phyloP scores from a whole-genome alignment of 2,329 filamentous ascomycete genomes.

The Aspergillus viridinutans region DNA sequence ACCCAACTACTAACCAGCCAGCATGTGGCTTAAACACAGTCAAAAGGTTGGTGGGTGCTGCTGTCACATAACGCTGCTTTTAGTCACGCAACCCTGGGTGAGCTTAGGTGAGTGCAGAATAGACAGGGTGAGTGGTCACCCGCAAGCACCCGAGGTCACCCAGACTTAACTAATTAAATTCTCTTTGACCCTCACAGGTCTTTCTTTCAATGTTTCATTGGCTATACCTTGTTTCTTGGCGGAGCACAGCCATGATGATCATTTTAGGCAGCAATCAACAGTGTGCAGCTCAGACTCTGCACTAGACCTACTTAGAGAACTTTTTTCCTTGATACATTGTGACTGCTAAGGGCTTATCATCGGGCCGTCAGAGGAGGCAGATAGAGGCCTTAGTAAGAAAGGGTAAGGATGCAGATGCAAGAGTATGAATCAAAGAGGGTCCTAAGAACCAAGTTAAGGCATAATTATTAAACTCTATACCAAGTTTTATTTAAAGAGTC shows the following conservation, averaged over 20 bases:
- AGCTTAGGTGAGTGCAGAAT: too few species aligned
- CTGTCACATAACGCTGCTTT: too few species aligned
- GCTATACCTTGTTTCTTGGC: not conserved
- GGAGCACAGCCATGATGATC: not conserved
- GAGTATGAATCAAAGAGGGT: not conserved
- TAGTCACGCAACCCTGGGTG: too few species aligned
- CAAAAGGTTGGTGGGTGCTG: too few species aligned
- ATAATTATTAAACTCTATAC: not conserved
- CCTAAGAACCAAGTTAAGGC: too few species aligned
- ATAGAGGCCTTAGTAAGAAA: not conserved
- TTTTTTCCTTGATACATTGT: not conserved
- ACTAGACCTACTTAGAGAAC: too few species aligned
- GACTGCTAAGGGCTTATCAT: not conserved
- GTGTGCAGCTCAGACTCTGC: not conserved
- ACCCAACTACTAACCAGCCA: too few species aligned
- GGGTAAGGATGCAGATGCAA: not conserved
- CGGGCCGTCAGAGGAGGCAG: not conserved
- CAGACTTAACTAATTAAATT: too few species aligned
- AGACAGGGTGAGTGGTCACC: too few species aligned
- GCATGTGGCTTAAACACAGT: too few species aligned
- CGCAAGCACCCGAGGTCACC: too few species aligned
- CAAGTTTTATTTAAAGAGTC: not conserved
- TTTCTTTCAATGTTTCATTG: not conserved
- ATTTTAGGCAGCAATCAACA: not conserved
- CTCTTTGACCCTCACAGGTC: too few species aligned